Conservation (phyloP, 768 basidiomycete genomes). For the Lenzites betulinus region DNA sequence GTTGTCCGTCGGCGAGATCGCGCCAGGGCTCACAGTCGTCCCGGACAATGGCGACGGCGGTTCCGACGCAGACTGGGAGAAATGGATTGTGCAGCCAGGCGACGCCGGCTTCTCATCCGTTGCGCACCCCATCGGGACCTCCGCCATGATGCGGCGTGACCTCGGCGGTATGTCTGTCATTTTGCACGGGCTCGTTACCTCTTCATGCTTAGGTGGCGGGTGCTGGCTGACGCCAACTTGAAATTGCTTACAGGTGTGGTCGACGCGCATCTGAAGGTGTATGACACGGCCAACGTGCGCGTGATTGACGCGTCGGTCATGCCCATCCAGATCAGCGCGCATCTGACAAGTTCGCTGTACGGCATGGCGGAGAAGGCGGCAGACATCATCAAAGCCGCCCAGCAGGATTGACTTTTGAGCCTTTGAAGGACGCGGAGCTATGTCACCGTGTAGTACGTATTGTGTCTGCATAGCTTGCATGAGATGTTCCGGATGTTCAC, state of each 20-base stretch:
- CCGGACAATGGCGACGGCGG: slow-evolving; percentile 44
- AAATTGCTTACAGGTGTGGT: slow-evolving; percentile 45
- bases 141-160: slow-evolving; percentile 33
- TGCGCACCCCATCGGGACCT: slow-evolving; percentile 51
- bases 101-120: slow-evolving; percentile 43
- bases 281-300: slow-evolving; percentile 54
- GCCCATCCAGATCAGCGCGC: slow-evolving; percentile 51
- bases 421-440: too few species aligned
- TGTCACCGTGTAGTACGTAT: too few species aligned
- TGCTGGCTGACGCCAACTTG: too few species aligned
- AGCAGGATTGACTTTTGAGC: too few species aligned
- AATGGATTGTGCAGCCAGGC: slow-evolving; percentile 41
- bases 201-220: slow-evolving; percentile 38
- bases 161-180: slow-evolving; percentile 29
- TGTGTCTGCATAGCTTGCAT: too few species aligned
- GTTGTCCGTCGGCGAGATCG: slow-evolving; percentile 38
- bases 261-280: slow-evolving; percentile 50
- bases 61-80: slow-evolving; percentile 46
- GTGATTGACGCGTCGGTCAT: slow-evolving; percentile 58
- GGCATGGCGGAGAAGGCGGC: slow-evolving; percentile 36
- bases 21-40: slow-evolving; percentile 44
- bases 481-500: too few species aligned
- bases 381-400: slow-evolving; percentile 30
- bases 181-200: not conserved
- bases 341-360: slow-evolving; percentile 43